Conservation (phyloP, 2,329 filamentous ascomycete species). For the Cladosporium velox region DNA sequence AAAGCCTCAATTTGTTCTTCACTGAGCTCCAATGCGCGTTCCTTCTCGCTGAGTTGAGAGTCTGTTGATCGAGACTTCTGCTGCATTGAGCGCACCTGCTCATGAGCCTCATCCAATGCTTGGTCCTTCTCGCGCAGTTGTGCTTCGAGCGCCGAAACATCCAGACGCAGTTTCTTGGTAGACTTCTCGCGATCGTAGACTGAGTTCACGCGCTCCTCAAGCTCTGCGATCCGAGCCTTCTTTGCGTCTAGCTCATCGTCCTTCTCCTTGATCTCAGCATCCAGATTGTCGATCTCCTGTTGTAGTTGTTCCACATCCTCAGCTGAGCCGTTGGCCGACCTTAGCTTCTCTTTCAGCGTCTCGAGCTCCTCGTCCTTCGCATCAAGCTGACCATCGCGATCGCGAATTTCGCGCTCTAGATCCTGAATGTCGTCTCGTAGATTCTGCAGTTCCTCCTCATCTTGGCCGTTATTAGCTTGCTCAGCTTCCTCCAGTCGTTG, state of each 20-base stretch:
- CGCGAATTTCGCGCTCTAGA: constrained; percentile 56
- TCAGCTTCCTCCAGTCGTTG: constrained; percentile 44
- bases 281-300: constrained; percentile 52
- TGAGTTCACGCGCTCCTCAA: constrained; percentile 35
- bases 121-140: constrained; percentile 40
- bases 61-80: constrained; percentile 36
- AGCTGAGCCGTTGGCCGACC: constrained; percentile 33
- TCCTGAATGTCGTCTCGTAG: constrained; percentile 53
- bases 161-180: constrained; percentile 41
- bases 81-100: constrained; percentile 37
- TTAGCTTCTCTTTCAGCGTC: constrained; percentile 42
- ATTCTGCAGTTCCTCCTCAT: constrained; percentile 34
- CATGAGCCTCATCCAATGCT: constrained; percentile 38
- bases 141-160: constrained; percentile 38
- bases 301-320: constrained; percentile 62
- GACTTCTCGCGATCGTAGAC: constrained; percentile 39
- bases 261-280: constrained; percentile 54
- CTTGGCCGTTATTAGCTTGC: constrained; percentile 34
- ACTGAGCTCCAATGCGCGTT: constrained; percentile 20
- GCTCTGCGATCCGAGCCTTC: constrained; percentile 35
- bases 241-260: constrained; percentile 45
- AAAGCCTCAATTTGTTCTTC: constrained; percentile 18
- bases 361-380: constrained; percentile 55
- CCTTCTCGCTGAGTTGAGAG: constrained; percentile 22
- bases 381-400: constrained; percentile 41